Evolutionary conservation across 495 filamentous ascomycete species (phyloP).

Genomic region (Aspergillus heteromorphus): DNA sequence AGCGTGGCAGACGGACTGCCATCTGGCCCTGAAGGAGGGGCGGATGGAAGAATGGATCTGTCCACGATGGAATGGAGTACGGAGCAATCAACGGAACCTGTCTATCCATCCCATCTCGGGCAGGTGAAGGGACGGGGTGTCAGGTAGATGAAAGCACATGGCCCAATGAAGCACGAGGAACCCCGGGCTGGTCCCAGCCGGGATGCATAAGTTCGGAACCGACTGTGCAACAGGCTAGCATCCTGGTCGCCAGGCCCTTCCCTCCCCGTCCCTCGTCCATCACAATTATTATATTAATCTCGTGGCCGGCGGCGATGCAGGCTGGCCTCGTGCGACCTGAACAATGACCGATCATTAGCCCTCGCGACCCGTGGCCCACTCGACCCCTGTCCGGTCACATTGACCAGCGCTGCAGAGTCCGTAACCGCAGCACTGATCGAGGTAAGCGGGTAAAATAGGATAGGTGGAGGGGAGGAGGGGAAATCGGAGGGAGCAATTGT

Average conservation of each 20-base stretch:
- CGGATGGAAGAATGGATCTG: no score
- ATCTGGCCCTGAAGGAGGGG: not conserved
- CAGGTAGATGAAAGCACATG: constrained; percentile 4
- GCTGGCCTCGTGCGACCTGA: not conserved
- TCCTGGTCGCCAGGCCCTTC: no score
- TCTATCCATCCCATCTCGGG: constrained; percentile 5
- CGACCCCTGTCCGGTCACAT: not conserved
- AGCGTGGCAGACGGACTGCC: not conserved
- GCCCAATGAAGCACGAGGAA: constrained; percentile 5
- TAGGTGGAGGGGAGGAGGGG: not conserved
- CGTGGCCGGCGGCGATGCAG: not conserved
- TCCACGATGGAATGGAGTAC: no score
- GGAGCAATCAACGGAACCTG: no score
- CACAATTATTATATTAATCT: not conserved
- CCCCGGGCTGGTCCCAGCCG: not conserved
- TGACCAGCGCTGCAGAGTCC: not conserved
- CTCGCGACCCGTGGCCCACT: no score
- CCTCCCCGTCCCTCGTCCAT: not conserved
- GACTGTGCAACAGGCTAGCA: no score
- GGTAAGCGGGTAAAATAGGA: not conserved
- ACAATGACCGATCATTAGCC: not conserved
- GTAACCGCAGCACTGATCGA: not conserved
- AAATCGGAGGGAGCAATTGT: not conserved
- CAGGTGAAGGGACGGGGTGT: constrained; percentile 5
- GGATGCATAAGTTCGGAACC: no score